Conservation (phyloP, 2,329 filamentous ascomycete genomes). For the Fusarium subglutinans region DNA sequence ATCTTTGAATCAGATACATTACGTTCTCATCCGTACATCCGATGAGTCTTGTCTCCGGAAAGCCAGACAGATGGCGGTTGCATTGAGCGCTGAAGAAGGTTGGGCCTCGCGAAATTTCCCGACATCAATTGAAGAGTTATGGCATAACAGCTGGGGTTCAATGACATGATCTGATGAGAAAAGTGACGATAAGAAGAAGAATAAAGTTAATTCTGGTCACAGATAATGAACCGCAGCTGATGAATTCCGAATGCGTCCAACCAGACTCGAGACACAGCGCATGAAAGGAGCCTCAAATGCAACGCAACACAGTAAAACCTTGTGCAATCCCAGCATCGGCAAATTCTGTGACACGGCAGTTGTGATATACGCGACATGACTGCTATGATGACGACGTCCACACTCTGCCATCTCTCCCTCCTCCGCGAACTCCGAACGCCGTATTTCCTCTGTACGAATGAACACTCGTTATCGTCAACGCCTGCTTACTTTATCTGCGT, state of each 20-base stretch:
- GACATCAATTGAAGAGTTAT: neutral
- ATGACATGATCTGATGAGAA: neutral
- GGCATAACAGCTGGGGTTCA: neutral
- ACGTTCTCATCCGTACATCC: neutral
- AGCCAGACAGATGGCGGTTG: fast-evolving
- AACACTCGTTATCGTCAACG: neutral
- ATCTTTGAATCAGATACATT: fast-evolving
- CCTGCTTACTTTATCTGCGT: neutral
- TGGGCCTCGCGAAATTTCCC: neutral
- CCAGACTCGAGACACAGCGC: too few species aligned
- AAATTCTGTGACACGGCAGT: neutral
- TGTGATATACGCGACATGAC: neutral
- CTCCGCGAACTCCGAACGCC: neutral
- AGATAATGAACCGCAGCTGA: neutral
- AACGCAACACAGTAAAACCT: neutral
- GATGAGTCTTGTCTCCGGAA: neutral
- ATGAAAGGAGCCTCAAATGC: neutral
- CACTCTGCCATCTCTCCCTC: neutral
- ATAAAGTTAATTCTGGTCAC: neutral
- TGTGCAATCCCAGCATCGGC: neutral
- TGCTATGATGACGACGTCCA: neutral
- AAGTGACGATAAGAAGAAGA: neutral
- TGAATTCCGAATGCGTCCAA: neutral
- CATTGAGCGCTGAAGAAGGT: fast-evolving
- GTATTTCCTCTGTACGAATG: neutral